Percentiles rank a stretch among this genome's conserved stretches.
Conservation (phyloP, 2,329 filamentous ascomycete species). For the Alternaria dauci region DNA sequence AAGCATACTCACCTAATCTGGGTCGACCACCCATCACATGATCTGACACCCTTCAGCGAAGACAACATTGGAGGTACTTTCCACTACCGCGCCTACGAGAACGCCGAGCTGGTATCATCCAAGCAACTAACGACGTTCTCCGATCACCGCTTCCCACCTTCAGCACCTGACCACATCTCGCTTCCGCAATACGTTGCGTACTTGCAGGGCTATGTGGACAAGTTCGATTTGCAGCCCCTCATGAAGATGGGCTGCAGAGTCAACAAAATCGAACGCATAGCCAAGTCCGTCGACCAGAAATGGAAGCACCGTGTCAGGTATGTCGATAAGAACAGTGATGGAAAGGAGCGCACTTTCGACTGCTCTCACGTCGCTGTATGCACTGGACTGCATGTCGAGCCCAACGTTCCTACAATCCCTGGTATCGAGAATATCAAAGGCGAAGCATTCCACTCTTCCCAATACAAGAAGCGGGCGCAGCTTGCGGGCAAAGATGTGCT, state of each 20-base stretch:
- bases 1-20: background rate
- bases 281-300: conserved; percentile 23
- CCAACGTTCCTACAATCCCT: conserved; percentile 39
- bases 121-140: conserved; percentile 62
- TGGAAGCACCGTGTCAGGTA: conserved; percentile 45
- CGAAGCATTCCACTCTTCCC: conserved; percentile 39
- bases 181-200: conserved; percentile 46
- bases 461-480: conserved; percentile 41
- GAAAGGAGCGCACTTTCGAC: conserved; percentile 31
- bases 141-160: conserved; percentile 56
- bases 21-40: background rate
- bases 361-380: conserved; percentile 44
- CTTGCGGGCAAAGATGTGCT: conserved; percentile 38
- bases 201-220: conserved; percentile 38
- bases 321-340: conserved; percentile 18
- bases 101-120: conserved; percentile 61
- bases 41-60: conserved; percentile 38
- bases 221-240: conserved; percentile 32
- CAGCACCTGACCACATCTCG: conserved; percentile 50
- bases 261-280: conserved; percentile 30
- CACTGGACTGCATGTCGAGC: conserved; percentile 43
- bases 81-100: conserved; percentile 58
- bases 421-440: conserved; percentile 42
- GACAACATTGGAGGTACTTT: conserved; percentile 59
- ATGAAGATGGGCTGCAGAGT: conserved; percentile 42